Evolutionary conservation across 2,329 filamentous ascomycete species (phyloP).

Genomic region (Pseudogymnoascus verrucosus): DNA sequence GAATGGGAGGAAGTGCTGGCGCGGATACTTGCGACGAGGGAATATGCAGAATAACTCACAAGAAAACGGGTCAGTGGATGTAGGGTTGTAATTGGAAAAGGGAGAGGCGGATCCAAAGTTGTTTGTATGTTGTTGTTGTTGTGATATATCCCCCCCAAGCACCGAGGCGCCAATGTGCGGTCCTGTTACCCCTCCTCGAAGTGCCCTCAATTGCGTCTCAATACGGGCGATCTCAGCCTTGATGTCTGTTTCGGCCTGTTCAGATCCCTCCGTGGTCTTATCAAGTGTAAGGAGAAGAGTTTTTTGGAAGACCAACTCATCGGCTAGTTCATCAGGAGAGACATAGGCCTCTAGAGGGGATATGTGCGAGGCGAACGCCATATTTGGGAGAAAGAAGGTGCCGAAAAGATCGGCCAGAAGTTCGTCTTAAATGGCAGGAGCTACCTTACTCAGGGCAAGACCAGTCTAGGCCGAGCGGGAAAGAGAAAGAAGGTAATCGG

Average conservation of each 20-base stretch:
- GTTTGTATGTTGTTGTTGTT: background rate
- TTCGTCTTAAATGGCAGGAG: background rate
- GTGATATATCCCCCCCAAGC: background rate
- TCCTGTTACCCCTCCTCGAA: background rate
- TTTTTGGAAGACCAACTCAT: conserved; percentile 15
- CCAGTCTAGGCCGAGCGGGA: background rate
- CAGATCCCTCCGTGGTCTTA: conserved; percentile 14
- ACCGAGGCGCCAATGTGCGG: background rate
- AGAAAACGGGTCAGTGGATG: background rate
- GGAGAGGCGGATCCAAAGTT: background rate
- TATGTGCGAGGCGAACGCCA: background rate
- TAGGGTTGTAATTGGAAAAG: background rate
- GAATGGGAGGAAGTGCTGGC: background rate
- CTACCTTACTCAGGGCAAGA: background rate
- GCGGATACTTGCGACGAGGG: background rate
- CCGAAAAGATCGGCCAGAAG: background rate
- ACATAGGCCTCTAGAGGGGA: conserved; percentile 7
- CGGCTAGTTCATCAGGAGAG: conserved; percentile 9
- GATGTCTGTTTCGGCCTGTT: conserved; percentile 15
- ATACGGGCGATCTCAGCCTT: conserved; percentile 18
- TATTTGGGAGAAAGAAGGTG: background rate
- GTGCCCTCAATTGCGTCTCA: conserved; percentile 5
- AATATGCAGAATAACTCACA: background rate
- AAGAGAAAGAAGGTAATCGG: background rate
- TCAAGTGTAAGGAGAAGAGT: conserved; percentile 35